These are phyloP conservation scores for Apiospora saccharicola DNA, from an alignment of 2,329 filamentous ascomycete genomes.

Conservation along the genomic window DNA sequence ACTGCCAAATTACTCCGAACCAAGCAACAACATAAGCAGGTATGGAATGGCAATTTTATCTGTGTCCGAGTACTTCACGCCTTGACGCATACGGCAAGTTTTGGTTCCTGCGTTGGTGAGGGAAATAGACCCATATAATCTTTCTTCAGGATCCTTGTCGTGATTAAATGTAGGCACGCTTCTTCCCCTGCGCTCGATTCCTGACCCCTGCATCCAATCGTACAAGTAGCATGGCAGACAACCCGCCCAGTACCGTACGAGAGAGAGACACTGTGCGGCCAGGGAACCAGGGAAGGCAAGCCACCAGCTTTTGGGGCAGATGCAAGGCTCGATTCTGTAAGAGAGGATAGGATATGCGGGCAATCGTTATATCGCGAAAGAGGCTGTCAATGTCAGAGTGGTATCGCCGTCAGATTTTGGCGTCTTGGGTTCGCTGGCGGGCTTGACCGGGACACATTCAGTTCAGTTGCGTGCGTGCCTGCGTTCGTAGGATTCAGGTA, in stretches of 20 bases:
- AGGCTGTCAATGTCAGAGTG: slow-evolving; percentile 8
- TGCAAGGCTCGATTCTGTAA: slow-evolving; percentile 3
- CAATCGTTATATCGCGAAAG: background rate
- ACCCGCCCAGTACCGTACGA: background rate
- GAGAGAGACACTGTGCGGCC: background rate
- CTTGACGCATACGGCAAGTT: background rate
- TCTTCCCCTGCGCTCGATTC: background rate
- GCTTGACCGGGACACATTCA: background rate
- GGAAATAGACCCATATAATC: background rate
- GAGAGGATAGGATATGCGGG: background rate
- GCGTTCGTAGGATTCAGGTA: background rate
- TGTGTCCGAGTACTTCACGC: background rate
- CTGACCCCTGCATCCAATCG: background rate
- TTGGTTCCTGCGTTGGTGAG: background rate
- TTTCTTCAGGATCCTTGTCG: slow-evolving; percentile 2
- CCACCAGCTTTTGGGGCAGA: background rate
- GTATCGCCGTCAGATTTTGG: slow-evolving; percentile 10
- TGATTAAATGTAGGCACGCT: background rate
- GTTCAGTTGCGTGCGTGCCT: background rate
- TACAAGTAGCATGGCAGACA: background rate
- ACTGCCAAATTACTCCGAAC: background rate
- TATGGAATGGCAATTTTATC: background rate
- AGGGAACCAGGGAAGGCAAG: background rate
- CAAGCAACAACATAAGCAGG: background rate
- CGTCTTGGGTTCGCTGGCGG: background rate